A percentile compares a stretch with the other conserved stretches of the same genome.
Conservation (phyloP, 768 basidiomycete species). For the Leccinum fibrillosum region DNA sequence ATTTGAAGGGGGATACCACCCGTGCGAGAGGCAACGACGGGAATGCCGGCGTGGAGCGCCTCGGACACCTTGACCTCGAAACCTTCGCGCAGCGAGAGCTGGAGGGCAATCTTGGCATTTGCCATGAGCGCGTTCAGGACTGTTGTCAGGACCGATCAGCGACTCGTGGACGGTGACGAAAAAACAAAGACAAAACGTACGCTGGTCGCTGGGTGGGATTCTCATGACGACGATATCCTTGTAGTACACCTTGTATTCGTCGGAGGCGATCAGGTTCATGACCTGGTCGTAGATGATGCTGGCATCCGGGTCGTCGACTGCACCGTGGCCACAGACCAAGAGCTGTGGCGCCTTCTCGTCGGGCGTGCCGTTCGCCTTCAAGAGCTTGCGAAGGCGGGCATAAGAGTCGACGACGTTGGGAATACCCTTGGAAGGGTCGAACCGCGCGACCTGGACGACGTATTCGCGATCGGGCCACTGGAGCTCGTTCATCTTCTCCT, state of each 20-base stretch:
- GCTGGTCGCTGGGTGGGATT: slow-evolving; percentile 79
- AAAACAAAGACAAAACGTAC: slow-evolving; percentile 40
- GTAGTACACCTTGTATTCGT: slow-evolving; percentile 49
- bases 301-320: slow-evolving; percentile 93
- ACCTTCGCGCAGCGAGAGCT: slow-evolving; percentile 91
- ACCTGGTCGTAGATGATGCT: slow-evolving; percentile 86
- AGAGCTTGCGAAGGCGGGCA: slow-evolving; percentile 70
- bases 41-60: slow-evolving; percentile 87
- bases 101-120: slow-evolving; percentile 85
- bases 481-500: slow-evolving; percentile 79
- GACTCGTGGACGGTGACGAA: background rate
- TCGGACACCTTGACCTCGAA: slow-evolving; percentile 98
- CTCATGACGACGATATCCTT: slow-evolving; percentile 75
- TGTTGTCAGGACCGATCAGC: slow-evolving; percentile 24
- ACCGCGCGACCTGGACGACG: slow-evolving; percentile 89
- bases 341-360: slow-evolving; percentile 66
- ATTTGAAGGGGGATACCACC: slow-evolving; percentile 96
- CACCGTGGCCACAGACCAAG: slow-evolving; percentile 85
- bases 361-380: slow-evolving; percentile 44
- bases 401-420: slow-evolving; percentile 87
- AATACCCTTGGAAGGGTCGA: slow-evolving; percentile 86
- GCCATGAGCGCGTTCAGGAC: slow-evolving; percentile 88
- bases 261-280: slow-evolving; percentile 54
- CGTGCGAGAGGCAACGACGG: slow-evolving; percentile 78
- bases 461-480: slow-evolving; percentile 82